Evolutionary conservation across 2,329 filamentous ascomycete genomes (phyloP).

Genomic region (Drechslera avenae): DNA sequence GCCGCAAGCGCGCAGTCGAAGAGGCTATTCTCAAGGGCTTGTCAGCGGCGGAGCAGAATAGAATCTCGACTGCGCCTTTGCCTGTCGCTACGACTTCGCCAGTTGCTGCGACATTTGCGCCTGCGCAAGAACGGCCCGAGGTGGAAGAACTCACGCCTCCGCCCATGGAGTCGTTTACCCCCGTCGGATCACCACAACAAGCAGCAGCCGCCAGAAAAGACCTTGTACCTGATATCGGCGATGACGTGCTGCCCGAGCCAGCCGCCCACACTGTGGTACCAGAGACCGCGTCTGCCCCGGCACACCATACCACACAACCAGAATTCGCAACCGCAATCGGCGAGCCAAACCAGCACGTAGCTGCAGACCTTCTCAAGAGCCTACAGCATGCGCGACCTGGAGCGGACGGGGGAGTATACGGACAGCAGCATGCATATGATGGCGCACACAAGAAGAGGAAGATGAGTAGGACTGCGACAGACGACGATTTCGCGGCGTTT

Average conservation of each 20-base stretch:
- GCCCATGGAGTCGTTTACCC: constrained; percentile 61
- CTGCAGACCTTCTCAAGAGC: constrained; percentile 40
- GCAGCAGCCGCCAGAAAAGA: constrained; percentile 14
- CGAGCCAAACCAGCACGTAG: constrained; percentile 22
- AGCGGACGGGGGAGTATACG: constrained; percentile 30
- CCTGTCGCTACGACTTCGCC: constrained; percentile 28
- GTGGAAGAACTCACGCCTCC: constrained; percentile 89
- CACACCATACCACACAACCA: constrained; percentile 22
- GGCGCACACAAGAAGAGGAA: constrained; percentile 46
- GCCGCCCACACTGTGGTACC: constrained; percentile 34
- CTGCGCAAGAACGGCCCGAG: constrained; percentile 70
- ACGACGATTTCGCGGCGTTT: constrained; percentile 49
- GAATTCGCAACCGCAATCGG: constrained; percentile 32
- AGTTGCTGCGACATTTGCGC: constrained; percentile 18
- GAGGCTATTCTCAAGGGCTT: constrained; percentile 87
- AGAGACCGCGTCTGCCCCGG: constrained; percentile 29
- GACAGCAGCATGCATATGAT: constrained; percentile 27
- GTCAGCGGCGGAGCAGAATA: constrained; percentile 62
- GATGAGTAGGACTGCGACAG: constrained; percentile 38
- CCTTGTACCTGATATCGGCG: constrained; percentile 29
- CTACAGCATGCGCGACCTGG: constrained; percentile 35
- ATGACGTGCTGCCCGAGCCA: constrained; percentile 38
- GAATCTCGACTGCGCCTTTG: constrained; percentile 50
- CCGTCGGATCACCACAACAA: constrained; percentile 55
- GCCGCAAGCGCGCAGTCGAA: constrained; percentile 87